phyloP scores from a whole-genome alignment of 139 green algal genomes.

The Haematococcus sp. region DNA sequence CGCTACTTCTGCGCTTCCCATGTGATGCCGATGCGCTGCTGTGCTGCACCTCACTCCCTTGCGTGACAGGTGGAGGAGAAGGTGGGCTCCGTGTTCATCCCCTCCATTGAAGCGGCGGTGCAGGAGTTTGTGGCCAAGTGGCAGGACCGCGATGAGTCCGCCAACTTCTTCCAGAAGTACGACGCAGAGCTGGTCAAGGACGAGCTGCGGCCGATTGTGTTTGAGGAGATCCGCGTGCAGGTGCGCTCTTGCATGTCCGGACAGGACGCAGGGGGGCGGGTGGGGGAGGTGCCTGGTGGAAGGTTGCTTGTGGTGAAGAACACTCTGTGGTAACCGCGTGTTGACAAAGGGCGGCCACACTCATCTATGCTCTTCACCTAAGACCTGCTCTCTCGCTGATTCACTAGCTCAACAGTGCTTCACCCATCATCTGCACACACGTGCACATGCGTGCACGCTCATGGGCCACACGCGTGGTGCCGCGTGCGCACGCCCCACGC shows the following conservation, averaged over 20 bases:
- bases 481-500: too few relatives aligned
- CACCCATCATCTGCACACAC: too few relatives aligned
- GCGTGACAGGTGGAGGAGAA: conserved; percentile 36
- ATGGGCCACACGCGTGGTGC: too few relatives aligned
- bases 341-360: too few relatives aligned
- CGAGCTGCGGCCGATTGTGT: conserved; percentile 84
- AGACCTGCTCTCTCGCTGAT: too few relatives aligned
- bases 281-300: not conserved
- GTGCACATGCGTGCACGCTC: too few relatives aligned
- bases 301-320: not conserved
- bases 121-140: conserved; percentile 77
- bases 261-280: not conserved
- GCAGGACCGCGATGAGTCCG: conserved; percentile 66
- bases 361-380: too few relatives aligned
- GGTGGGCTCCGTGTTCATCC: conserved; percentile 62
- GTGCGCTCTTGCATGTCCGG: conserved; percentile 15
- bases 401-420: too few relatives aligned
- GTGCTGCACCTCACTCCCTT: not conserved
- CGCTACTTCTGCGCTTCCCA: too few relatives aligned
- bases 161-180: conserved; percentile 75
- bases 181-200: conserved; percentile 76
- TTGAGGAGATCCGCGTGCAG: conserved; percentile 82
- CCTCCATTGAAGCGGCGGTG: conserved; percentile 64
- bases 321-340: too few relatives aligned
- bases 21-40: too few relatives aligned